Percentiles rank a stretch among this genome's conserved stretches.
These are phyloP conservation scores for Ustilago bromivora DNA, from an alignment of 1,284 basidiomycete species.

Conservation along the genomic window DNA sequence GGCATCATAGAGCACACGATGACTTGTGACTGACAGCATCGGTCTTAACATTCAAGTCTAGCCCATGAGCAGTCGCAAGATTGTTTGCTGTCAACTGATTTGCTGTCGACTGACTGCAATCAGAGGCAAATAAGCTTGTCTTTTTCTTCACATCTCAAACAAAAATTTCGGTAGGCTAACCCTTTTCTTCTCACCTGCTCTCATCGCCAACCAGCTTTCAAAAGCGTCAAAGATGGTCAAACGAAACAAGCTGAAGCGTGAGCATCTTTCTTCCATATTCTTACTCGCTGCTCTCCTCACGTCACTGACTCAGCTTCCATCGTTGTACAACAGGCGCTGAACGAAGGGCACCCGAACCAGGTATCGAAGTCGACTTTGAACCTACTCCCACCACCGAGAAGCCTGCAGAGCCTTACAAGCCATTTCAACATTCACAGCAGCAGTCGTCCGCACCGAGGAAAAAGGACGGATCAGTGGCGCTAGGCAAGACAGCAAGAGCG, in stretches of 20 bases:
- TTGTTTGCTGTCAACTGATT: no score
- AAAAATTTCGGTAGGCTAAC: neutral
- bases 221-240: constrained; percentile 32
- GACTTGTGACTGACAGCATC: no score
- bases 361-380: constrained; percentile 33
- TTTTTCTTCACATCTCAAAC: neutral
- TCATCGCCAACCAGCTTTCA: neutral
- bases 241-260: constrained; percentile 39
- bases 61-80: no score
- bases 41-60: no score
- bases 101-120: no score
- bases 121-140: neutral
- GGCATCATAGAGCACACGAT: no score
- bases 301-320: neutral
- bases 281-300: neutral
- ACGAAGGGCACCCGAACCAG: constrained; percentile 37
- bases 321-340: constrained; percentile 24
- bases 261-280: neutral
- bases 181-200: neutral
- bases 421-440: constrained; percentile 36
- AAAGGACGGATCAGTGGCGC: neutral
- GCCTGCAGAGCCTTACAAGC: constrained; percentile 25
- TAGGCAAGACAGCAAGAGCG: constrained; percentile 30
- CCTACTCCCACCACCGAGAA: constrained; percentile 9
- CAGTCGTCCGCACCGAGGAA: constrained; percentile 11